phyloP scores from a whole-genome alignment of 2,329 filamentous ascomycete genomes.

The Pseudocercospora fuligena region DNA sequence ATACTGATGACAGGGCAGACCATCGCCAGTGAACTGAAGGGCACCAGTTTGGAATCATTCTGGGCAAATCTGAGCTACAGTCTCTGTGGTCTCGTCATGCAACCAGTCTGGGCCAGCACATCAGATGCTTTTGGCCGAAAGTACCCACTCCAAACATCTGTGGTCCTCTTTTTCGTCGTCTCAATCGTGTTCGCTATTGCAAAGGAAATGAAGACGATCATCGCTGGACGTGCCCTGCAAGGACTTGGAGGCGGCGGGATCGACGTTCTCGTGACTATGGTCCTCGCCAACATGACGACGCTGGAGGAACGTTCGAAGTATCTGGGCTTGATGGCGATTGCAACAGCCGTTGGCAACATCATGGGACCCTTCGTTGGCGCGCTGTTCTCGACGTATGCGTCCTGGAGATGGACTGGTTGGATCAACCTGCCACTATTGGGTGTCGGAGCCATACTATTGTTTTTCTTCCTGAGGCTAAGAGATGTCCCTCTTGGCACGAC shows the following conservation, averaged over 20 bases:
- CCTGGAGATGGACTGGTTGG: slow-evolving; percentile 13
- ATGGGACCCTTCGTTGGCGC: neutral
- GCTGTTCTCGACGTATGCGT: neutral
- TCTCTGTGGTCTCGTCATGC: slow-evolving; percentile 1
- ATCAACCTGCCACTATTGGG: slow-evolving; percentile 10
- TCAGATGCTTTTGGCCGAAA: slow-evolving; percentile 8
- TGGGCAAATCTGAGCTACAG: slow-evolving; percentile 4
- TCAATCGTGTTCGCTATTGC: slow-evolving; percentile 9
- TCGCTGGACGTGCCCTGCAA: neutral
- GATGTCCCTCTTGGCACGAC: neutral
- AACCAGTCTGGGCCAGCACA: neutral
- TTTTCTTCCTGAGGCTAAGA: slow-evolving; percentile 7
- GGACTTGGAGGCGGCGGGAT: slow-evolving; percentile 13
- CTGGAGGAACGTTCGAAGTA: slow-evolving; percentile 12
- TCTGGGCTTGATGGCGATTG: slow-evolving; percentile 8
- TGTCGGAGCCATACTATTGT: neutral
- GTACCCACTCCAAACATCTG: neutral
- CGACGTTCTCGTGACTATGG: slow-evolving; percentile 6
- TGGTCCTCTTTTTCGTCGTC: neutral
- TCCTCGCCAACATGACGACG: slow-evolving; percentile 17
- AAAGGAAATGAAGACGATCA: neutral
- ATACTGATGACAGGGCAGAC: neutral
- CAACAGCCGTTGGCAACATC: slow-evolving; percentile 8
- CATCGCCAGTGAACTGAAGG: neutral
- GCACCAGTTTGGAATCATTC: neutral